Evolutionary conservation across 164 flowering plant species (phyloP), one percentile per base, ranked within the genome.

Genomic region (Houttuynia cordata): DNA sequence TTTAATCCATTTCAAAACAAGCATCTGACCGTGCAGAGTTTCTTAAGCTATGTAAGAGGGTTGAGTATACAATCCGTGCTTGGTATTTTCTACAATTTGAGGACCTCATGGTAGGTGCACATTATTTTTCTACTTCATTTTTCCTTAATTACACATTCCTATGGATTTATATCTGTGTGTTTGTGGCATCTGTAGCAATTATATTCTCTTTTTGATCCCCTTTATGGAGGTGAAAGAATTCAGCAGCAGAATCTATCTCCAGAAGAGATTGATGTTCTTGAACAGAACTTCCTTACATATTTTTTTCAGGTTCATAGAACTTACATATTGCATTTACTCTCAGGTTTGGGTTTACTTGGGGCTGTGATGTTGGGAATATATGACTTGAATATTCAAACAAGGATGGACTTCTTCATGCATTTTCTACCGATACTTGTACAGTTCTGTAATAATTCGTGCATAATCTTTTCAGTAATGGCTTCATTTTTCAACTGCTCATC

Each of bases 41-140:
- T 71, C 54, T 90, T 61, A 93, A 83, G 80, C 80, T 93, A 17
- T 86, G 91, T 73, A 88, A 86, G 83, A 79, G 97, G 76, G 76
- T 90, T 45, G 99, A 93, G 68, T 88, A 86, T 71, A 90, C 86
- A 7, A 78, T 93, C 70, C 83, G 97, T 34, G 96, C 99, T 63
- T 90, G 99, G 99, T 86, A 88, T 74, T 78, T 77, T 57, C 77
- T 88, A n/a, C 94, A 93, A 54, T 93, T 90, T 72, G 99, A 93
- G 78, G 99, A 93, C 73, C 73, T 93, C 65, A 86, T 93, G 99
- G 99, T 89, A 75, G 17, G 51, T 45, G 49, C 0, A 2, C 6
- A 1, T 45, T 45, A 8, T 17, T 45, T 9, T 45, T 17, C 3
- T 45, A 12, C 17, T 45, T 45, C 15, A 4, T 63, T 52, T 14